Evolutionary conservation across 108 stramenopile genomes (phyloP).

Genomic region (Cyclotella atomus): DNA sequence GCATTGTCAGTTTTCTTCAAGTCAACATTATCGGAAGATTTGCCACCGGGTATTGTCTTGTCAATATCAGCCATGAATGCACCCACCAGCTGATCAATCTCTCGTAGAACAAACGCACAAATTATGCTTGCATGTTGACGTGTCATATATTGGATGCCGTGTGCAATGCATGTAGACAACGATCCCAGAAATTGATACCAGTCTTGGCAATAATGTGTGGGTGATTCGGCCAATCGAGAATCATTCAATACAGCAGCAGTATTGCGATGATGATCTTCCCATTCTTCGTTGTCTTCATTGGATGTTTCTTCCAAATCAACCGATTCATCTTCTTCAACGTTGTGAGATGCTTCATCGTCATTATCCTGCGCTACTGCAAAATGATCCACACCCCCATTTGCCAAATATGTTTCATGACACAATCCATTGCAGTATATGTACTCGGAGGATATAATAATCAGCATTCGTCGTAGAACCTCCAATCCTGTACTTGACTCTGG

Average conservation of each 20-base stretch:
- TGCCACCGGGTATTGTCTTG: neutral
- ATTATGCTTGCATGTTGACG: conserved; percentile 44
- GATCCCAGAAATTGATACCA: conserved; percentile 37
- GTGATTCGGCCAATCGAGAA: conserved; percentile 7
- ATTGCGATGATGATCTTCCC: neutral
- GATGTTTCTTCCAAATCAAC: conserved; percentile 4
- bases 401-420: conserved; percentile 39
- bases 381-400: conserved; percentile 4
- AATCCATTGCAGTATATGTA: conserved; percentile 47
- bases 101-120: conserved; percentile 39
- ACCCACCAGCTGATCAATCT: conserved; percentile 22
- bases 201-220: conserved; percentile 51
- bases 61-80: neutral
- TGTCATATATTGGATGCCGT: conserved; percentile 39
- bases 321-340: neutral
- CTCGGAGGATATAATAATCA: conserved; percentile 46
- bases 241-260: neutral
- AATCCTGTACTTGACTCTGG: conserved; percentile 10
- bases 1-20: neutral
- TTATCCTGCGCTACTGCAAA: neutral
- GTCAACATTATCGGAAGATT: neutral
- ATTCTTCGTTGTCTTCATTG: conserved; percentile 20
- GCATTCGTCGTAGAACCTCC: conserved; percentile 37
- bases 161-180: conserved; percentile 30
- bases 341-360: neutral